Conservation (phyloP, 257 asterid genomes). For the Scutellaria barbata region DNA sequence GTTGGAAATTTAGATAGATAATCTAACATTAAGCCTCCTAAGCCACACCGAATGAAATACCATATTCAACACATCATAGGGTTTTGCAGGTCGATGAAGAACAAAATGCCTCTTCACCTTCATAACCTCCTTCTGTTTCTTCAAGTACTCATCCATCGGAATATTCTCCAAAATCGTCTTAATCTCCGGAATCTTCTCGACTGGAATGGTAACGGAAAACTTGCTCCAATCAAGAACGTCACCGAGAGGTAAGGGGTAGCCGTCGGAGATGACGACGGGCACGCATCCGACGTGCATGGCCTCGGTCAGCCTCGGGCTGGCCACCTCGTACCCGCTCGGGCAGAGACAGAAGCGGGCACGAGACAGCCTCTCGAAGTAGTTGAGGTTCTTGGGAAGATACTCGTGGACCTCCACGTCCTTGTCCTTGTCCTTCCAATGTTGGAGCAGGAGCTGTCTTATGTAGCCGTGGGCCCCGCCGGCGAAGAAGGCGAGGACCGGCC, state of each 20-base stretch:
- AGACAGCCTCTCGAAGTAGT: slow-evolving; percentile 50
- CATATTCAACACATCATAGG: slow-evolving; percentile 55
- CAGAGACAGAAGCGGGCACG: slow-evolving; percentile 56
- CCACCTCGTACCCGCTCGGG: slow-evolving; percentile 77
- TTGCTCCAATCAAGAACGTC: slow-evolving; percentile 67
- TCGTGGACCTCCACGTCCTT: slow-evolving; percentile 50
- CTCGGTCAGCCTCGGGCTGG: slow-evolving; percentile 64
- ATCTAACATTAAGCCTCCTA: slow-evolving; percentile 59
- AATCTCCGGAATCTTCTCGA: slow-evolving; percentile 43
- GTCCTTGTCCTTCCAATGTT: slow-evolving; percentile 34
- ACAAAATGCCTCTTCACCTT: slow-evolving; percentile 57
- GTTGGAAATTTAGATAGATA: background rate
- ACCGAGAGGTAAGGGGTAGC: slow-evolving; percentile 55
- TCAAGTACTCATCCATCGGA: slow-evolving; percentile 43
- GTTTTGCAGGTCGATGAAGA: slow-evolving; percentile 47
- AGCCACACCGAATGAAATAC: slow-evolving; percentile 67
- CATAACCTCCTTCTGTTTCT: slow-evolving; percentile 33
- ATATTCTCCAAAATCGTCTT: slow-evolving; percentile 52
- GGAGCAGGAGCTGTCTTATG: slow-evolving; percentile 45
- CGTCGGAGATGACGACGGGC: slow-evolving; percentile 56
- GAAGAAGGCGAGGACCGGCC: slow-evolving; percentile 57
- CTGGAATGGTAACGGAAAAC: slow-evolving; percentile 49
- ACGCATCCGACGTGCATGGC: slow-evolving; percentile 48
- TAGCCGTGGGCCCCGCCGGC: slow-evolving; percentile 72
- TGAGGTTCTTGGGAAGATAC: slow-evolving; percentile 47